These are phyloP conservation scores for Phytopythium chamaehyphon DNA, from an alignment of 352 stramenopile genomes.

Conservation along the genomic window DNA sequence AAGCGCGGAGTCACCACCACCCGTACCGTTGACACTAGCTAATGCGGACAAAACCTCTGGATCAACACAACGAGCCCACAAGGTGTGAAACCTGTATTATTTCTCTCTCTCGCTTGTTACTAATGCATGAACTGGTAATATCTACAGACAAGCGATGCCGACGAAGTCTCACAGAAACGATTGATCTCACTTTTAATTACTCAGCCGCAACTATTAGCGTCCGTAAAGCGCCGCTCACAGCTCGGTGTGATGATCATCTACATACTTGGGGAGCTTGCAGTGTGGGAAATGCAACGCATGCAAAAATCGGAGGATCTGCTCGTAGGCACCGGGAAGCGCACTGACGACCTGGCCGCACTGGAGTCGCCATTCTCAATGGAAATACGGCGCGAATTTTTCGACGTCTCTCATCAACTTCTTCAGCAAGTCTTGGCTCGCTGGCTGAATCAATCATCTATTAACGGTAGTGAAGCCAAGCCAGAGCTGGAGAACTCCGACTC, in stretches of 20 bases:
- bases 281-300: constrained; percentile 90
- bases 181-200: constrained; percentile 15
- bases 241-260: constrained; percentile 67
- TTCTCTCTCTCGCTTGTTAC: too few relatives aligned
- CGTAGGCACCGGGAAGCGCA: constrained; percentile 36
- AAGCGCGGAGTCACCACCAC: background rate
- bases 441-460: constrained; percentile 16
- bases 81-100: background rate
- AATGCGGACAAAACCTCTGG: background rate
- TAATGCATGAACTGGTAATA: background rate
- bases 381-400: constrained; percentile 72
- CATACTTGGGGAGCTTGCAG: constrained; percentile 73
- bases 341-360: constrained; percentile 69
- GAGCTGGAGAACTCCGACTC: constrained; percentile 2
- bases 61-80: background rate
- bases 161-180: background rate
- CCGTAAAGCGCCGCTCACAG: constrained; percentile 71
- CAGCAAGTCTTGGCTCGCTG: constrained; percentile 54
- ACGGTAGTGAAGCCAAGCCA: background rate
- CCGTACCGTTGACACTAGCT: background rate
- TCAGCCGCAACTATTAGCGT: constrained; percentile 23
- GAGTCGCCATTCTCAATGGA: constrained; percentile 84
- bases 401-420: constrained; percentile 63
- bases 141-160: constrained; percentile 15
- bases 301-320: constrained; percentile 81